Conservation (phyloP, 2,329 filamentous ascomycete genomes). For the Phialophora macrospora region DNA sequence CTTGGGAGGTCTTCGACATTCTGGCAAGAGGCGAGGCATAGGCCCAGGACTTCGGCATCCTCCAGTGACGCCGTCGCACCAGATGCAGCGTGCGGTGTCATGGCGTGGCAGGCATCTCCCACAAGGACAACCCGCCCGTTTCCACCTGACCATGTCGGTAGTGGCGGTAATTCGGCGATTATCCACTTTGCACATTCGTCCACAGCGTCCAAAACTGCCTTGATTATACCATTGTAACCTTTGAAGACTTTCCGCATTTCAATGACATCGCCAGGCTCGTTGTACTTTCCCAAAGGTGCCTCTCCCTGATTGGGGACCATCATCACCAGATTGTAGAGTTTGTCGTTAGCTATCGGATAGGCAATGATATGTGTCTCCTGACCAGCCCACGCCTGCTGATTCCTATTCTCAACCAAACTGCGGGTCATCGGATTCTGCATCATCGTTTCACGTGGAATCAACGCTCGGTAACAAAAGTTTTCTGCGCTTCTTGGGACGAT, state of each 20-base stretch:
- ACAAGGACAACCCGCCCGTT: slow-evolving; percentile 45
- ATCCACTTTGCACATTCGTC: slow-evolving; percentile 26
- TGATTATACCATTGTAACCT: slow-evolving; percentile 14
- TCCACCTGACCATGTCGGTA: slow-evolving; percentile 42
- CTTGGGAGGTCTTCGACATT: slow-evolving; percentile 6
- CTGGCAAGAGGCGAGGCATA: slow-evolving; percentile 4
- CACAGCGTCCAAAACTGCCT: slow-evolving; percentile 15
- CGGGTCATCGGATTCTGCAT: slow-evolving; percentile 16
- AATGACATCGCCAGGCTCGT: slow-evolving; percentile 51
- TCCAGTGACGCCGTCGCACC: slow-evolving; percentile 52
- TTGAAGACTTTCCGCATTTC: slow-evolving; percentile 44
- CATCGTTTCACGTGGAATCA: slow-evolving; percentile 28
- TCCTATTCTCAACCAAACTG: slow-evolving; percentile 9
- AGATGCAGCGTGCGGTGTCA: slow-evolving; percentile 52
- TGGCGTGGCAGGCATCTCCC: slow-evolving; percentile 52
- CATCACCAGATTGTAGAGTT: slow-evolving; percentile 25
- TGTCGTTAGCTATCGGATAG: slow-evolving; percentile 21
- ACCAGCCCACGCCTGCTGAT: slow-evolving; percentile 21
- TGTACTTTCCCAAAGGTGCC: slow-evolving; percentile 37
- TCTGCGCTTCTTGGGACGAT: slow-evolving; percentile 9
- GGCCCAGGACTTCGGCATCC: slow-evolving; percentile 43
- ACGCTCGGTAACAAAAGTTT: slow-evolving; percentile 24
- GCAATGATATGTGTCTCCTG: slow-evolving; percentile 19
- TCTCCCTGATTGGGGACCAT: slow-evolving; percentile 11
- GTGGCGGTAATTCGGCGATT: slow-evolving; percentile 29